Conservation (phyloP, 2,329 filamentous ascomycete genomes). For the Pseudofabraea citricarpa region DNA sequence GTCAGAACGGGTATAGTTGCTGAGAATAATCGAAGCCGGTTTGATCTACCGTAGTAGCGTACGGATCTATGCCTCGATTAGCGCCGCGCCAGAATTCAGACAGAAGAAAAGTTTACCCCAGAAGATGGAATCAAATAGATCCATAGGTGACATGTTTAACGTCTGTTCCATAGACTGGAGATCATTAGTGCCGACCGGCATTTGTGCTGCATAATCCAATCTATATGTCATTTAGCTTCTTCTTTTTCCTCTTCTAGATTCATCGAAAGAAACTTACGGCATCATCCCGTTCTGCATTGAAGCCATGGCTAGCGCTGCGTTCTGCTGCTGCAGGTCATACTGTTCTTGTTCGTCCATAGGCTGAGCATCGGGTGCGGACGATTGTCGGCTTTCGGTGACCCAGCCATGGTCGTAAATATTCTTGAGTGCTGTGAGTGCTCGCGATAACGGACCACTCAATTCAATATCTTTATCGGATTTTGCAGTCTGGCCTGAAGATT, state of each 20-base stretch:
- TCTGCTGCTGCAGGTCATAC: conserved; percentile 40
- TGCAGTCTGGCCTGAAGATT: conserved; percentile 14
- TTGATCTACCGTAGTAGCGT: conserved; percentile 13
- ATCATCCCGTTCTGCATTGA: conserved; percentile 55
- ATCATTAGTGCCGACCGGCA: conserved; percentile 29
- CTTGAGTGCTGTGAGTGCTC: conserved; percentile 55
- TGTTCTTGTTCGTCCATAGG: conserved; percentile 14
- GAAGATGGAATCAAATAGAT: conserved; percentile 64
- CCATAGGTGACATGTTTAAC: conserved; percentile 61
- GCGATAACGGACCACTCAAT: conserved; percentile 48
- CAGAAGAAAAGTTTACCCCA: conserved; percentile 45
- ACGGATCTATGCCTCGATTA: conserved; percentile 5
- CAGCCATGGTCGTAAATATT: conserved; percentile 65
- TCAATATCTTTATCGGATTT: conserved; percentile 26
- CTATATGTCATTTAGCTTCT: too few species aligned
- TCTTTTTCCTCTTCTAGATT: too few species aligned
- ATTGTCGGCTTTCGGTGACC: conserved; percentile 38
- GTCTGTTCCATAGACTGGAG: conserved; percentile 47
- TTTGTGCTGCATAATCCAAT: conserved; percentile 33
- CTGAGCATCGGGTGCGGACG: conserved; percentile 7
- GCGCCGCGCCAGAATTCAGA: neutral
- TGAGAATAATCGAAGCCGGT: conserved; percentile 17
- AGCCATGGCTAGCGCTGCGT: conserved; percentile 60
- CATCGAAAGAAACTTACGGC: too few species aligned
- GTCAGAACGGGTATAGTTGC: conserved; percentile 12